Percentiles rank a stretch among this genome's conserved stretches.
These are phyloP conservation scores for Vanilla planifolia DNA, from an alignment of 106 monocot species.

Conservation along the genomic window DNA sequence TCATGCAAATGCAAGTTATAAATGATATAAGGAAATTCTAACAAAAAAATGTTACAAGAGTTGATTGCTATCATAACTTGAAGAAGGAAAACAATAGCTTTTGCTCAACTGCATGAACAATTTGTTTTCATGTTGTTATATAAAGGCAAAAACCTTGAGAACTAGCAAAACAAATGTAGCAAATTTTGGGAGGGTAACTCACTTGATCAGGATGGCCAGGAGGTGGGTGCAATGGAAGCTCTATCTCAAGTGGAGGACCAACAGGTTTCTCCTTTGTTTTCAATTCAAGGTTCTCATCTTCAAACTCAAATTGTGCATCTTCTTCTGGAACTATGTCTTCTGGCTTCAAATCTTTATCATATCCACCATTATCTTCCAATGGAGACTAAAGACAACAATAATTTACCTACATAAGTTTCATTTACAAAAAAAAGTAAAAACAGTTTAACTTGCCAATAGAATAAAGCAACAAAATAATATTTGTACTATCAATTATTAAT, in stretches of 20 bases:
- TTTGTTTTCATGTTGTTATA: background rate
- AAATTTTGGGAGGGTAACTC: background rate
- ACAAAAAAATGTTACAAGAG: background rate
- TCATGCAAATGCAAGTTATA: background rate
- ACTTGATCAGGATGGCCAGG: constrained; percentile 78
- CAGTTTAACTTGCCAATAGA: background rate
- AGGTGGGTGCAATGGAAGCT: constrained; percentile 59
- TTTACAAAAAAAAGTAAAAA: background rate
- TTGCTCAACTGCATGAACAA: background rate
- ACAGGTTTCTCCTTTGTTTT: constrained; percentile 83
- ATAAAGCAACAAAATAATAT: too few species aligned
- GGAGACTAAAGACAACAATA: constrained; percentile 62
- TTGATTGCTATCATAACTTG: background rate
- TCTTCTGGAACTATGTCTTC: constrained; percentile 92
- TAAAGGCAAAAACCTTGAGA: background rate
- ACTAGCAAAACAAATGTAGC: background rate
- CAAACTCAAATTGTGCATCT: constrained; percentile 66
- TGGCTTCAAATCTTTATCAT: constrained; percentile 60
- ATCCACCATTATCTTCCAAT: constrained; percentile 54
- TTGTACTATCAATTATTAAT: too few species aligned
- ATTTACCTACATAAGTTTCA: background rate
- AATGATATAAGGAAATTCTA: background rate
- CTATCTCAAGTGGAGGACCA: constrained; percentile 86
- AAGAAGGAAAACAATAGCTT: background rate
- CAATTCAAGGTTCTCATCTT: constrained; percentile 77